Evolutionary conservation across 208 protist species (phyloP), one percentile per base, ranked within the genome.

Genomic region (Acanthamoeba sp.): DNA sequence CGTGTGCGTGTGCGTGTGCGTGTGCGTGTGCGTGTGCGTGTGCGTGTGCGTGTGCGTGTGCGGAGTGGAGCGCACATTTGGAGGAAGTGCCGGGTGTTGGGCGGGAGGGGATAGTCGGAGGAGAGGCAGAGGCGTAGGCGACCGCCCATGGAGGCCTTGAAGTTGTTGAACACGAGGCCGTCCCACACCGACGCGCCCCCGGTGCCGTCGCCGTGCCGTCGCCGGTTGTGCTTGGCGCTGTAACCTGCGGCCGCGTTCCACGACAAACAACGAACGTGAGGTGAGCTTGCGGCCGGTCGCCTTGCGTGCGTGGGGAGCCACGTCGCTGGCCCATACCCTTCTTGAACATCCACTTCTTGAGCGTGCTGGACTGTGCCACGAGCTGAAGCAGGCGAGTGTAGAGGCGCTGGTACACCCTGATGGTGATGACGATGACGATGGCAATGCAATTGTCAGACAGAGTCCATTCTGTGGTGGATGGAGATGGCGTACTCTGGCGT

Each of bases 81-180:
- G 10, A 94, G 48, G 52, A 94, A 94, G 9, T 84, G 66, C 6
- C 71, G 90, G 9, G 90, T 94, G 73, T 34, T 27, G 24, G 73
- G 45, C 34, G 48, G 69, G 22, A 94, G 90, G 2, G 69, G 73
- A 24, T 45, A 40, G 32, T 84, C 90, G 27, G 50, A 85, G 27
- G 90, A 94, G 34, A 94, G 14, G 69, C 27, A 71, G 29, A 94
- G 71, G 18, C 90, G 90, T 6, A 94, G 14, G 29, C 71, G 87
- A 7, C 87, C 87, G 34, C 84, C 84, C 84, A 91, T 64, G 38
- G 18, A 32, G 18, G 48, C 52, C 57, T 91, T 91, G 55, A 91
- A 71, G 34, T 91, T 91, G 55, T 71, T 91, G 84, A 91, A 91
- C 52, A 91, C 52, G 14, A 91, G 38, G 3, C 55, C 32, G 57